Evolutionary conservation across 148 eudicot species (phyloP), one percentile per base, ranked within the genome.

Genomic region (Cornus suecica): DNA sequence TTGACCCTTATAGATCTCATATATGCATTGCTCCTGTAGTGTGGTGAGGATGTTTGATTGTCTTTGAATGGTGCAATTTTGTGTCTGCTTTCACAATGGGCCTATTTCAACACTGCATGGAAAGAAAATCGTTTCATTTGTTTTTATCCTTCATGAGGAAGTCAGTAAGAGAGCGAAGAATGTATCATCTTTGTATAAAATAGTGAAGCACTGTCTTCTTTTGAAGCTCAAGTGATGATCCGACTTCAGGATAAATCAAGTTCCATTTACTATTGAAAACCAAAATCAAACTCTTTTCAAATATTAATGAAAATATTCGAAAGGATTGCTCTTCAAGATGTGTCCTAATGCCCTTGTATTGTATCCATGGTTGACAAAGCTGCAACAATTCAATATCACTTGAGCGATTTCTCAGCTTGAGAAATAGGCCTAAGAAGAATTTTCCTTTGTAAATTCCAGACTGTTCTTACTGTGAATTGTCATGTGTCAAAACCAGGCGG

Each of bases 401-500:
- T 34, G 27, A 11, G 10, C 10, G 25, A 24, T 27, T 28, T 27
- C 37, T 27, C 6, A 66, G 30, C 11, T n/a, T 24, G 27, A n/a
- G n/a, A n/a, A n/a, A n/a, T n/a, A n/a, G n/a, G n/a, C n/a, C n/a
- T n/a, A n/a, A n/a, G n/a, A n/a, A n/a, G n/a, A n/a, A n/a, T n/a
- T n/a, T n/a, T n/a, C n/a, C n/a, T 42, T 65, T 20, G 42, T 60
- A 23, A 65, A 13, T 20, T 15, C 66, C 54, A 15, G 14, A 31
- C 8, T 14, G 56, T 20, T 56, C 72, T 56, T 22, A 27, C 34
- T 23, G 31, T 65, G 65, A 23, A 15, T 51, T 70, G 37, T 13
- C 29, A 52, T 69, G 18, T 28, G 16, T 31, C 42, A 61, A 69
- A 25, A 66, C 29, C 75, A 88, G 91, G 81, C 87, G 75, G 71